A percentile compares a stretch with the other conserved stretches of the same genome.
Evolutionary conservation across 208 protist species (phyloP).

Genomic region (Trypanosoma melophagium): DNA sequence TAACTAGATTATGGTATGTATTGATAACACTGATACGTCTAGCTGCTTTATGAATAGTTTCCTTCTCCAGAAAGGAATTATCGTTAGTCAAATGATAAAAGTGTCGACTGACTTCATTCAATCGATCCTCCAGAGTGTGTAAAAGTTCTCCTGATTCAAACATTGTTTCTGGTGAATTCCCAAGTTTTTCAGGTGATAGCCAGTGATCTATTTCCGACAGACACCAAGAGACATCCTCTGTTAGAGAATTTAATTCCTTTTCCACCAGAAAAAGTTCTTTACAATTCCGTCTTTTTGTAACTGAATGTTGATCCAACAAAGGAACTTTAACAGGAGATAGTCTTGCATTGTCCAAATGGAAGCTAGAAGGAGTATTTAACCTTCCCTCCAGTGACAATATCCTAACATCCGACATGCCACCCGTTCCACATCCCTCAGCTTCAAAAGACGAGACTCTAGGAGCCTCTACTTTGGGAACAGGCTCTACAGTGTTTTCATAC

Average conservation of each 20-base stretch:
- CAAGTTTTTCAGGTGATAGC: background rate
- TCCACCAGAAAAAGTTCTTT: conserved; percentile 12
- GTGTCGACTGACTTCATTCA: conserved; percentile 2
- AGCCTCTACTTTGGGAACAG: background rate
- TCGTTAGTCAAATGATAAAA: background rate
- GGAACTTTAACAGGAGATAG: background rate
- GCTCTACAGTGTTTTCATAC: conserved; percentile 13
- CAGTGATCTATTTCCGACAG: background rate
- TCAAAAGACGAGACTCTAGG: conserved; percentile 5
- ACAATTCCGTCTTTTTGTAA: background rate
- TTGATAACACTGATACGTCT: background rate
- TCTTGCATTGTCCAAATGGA: background rate
- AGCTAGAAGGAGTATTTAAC: background rate
- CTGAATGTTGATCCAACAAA: background rate
- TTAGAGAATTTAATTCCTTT: conserved; percentile 8
- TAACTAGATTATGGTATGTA: conserved; percentile 1
- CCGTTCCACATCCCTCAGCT: conserved; percentile 12
- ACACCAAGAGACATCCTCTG: conserved; percentile 10
- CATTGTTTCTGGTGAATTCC: background rate
- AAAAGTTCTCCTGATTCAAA: conserved; percentile 9
- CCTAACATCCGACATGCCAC: background rate
- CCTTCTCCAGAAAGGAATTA: background rate
- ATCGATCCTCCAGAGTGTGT: background rate
- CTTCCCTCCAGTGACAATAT: background rate
- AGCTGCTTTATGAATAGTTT: conserved; percentile 10